A percentile compares a stretch with the other conserved stretches of the same genome.
phyloP scores from a whole-genome alignment of 2,329 filamentous ascomycete species.

The Alternaria ethzedia region DNA sequence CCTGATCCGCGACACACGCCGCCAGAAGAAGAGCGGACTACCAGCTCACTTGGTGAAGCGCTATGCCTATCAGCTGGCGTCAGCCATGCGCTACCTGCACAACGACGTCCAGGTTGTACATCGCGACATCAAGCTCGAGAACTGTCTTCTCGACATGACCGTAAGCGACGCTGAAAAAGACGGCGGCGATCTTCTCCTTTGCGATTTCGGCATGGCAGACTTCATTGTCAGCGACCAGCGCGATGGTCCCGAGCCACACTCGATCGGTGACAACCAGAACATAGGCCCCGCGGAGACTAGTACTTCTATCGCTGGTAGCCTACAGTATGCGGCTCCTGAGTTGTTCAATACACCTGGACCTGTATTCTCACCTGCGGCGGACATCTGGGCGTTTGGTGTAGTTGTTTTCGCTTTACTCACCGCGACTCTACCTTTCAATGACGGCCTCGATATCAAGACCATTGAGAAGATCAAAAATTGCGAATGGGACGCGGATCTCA shows the following conservation, averaged over 20 bases:
- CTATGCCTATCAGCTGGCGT: slow-evolving; percentile 68
- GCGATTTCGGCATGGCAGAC: slow-evolving; percentile 74
- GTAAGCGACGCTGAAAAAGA: slow-evolving; percentile 54
- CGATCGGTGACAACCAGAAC: slow-evolving; percentile 47
- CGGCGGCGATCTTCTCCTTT: slow-evolving; percentile 65
- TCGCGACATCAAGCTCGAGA: slow-evolving; percentile 72
- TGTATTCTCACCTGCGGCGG: slow-evolving; percentile 62
- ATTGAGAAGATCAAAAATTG: slow-evolving; percentile 65
- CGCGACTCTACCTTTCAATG: slow-evolving; percentile 67
- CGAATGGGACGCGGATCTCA: slow-evolving; percentile 61
- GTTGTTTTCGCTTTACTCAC: slow-evolving; percentile 67
- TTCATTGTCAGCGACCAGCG: slow-evolving; percentile 66
- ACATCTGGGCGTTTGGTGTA: slow-evolving; percentile 72
- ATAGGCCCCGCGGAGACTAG: slow-evolving; percentile 64
- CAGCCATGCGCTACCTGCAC: slow-evolving; percentile 69
- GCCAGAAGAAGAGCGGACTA: slow-evolving; percentile 53
- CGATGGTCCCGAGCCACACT: slow-evolving; percentile 57
- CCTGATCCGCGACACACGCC: slow-evolving; percentile 62
- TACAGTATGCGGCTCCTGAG: slow-evolving; percentile 62
- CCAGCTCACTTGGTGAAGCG: slow-evolving; percentile 60
- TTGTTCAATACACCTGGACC: slow-evolving; percentile 51
- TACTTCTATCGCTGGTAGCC: slow-evolving; percentile 65
- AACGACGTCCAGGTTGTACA: slow-evolving; percentile 71
- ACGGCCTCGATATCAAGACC: slow-evolving; percentile 64
- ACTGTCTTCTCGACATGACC: slow-evolving; percentile 67